A percentile compares a stretch with the other conserved stretches of the same genome.
Evolutionary conservation across 768 basidiomycete species (phyloP).

Genomic region (Cantharellus cinnabarinus): DNA sequence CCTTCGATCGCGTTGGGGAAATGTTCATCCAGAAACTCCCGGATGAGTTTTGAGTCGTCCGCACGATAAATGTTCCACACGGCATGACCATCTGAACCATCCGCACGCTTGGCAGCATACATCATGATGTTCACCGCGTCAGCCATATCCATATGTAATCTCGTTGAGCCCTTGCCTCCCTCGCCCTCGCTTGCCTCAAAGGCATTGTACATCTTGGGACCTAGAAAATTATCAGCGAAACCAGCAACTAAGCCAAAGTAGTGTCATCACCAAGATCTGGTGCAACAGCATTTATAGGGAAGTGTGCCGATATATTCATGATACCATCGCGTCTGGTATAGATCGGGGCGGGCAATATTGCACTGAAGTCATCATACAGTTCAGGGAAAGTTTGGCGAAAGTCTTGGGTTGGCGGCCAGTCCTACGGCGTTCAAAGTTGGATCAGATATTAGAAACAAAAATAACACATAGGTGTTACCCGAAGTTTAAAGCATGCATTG

Average conservation of each 20-base stretch:
- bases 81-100: constrained; percentile 44
- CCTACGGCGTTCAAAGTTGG: constrained; percentile 26
- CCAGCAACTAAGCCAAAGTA: constrained; percentile 8
- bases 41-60: constrained; percentile 58
- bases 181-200: constrained; percentile 45
- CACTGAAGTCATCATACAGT: constrained; percentile 66
- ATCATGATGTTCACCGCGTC: constrained; percentile 89
- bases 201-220: constrained; percentile 89
- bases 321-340: constrained; percentile 83
- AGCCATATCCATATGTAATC: constrained; percentile 87
- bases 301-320: constrained; percentile 76
- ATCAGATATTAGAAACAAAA: neutral
- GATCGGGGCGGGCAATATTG: constrained; percentile 68
- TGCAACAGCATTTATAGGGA: constrained; percentile 54
- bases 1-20: constrained; percentile 19
- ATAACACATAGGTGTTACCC: constrained; percentile 23
- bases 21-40: constrained; percentile 48
- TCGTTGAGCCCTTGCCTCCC: constrained; percentile 67
- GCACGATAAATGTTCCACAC: constrained; percentile 84
- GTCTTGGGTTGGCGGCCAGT: constrained; percentile 82
- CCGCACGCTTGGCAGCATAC: constrained; percentile 37
- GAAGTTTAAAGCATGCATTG: constrained; percentile 49
- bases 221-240: constrained; percentile 18
- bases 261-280: constrained; percentile 51
- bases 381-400: constrained; percentile 71